A percentile compares a stretch with the other conserved stretches of the same genome.
phyloP scores from a whole-genome alignment of 164 flowering plant genomes.

The Vitis riparia region DNA sequence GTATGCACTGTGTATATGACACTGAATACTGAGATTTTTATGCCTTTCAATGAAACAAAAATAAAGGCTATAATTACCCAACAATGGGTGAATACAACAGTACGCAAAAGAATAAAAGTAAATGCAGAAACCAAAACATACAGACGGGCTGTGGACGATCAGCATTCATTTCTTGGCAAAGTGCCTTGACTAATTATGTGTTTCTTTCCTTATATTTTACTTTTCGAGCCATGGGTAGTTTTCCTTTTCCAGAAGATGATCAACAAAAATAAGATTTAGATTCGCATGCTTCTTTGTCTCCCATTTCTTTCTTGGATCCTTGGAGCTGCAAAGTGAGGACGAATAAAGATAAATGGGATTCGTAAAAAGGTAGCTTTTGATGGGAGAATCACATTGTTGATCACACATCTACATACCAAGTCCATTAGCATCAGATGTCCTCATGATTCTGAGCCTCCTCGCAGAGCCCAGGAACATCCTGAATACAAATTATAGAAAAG shows the following conservation, averaged over 20 bases:
- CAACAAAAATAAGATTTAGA: constrained; percentile 1
- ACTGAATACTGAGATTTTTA: constrained; percentile 1
- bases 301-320: constrained; percentile 25
- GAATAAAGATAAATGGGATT: not conserved
- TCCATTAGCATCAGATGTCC: constrained; percentile 51
- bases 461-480: constrained; percentile 66
- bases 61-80: not conserved
- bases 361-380: not conserved
- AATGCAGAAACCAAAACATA: constrained; percentile 9
- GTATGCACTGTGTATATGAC: constrained; percentile 8
- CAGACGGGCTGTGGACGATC: constrained; percentile 12
- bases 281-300: constrained; percentile 24
- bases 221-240: not conserved
- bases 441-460: constrained; percentile 66
- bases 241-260: not conserved
- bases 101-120: not conserved
- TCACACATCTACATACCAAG: constrained; percentile 30
- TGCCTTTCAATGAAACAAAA: not conserved
- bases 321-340: constrained; percentile 35
- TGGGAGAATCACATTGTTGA: not conserved
- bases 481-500: constrained; percentile 11
- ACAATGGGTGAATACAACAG: constrained; percentile 3
- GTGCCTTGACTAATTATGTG: constrained; percentile 8
- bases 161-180: constrained; percentile 9
- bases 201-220: not conserved